Conservation (phyloP, 495 filamentous ascomycete species). For the Neurospora sp. region DNA sequence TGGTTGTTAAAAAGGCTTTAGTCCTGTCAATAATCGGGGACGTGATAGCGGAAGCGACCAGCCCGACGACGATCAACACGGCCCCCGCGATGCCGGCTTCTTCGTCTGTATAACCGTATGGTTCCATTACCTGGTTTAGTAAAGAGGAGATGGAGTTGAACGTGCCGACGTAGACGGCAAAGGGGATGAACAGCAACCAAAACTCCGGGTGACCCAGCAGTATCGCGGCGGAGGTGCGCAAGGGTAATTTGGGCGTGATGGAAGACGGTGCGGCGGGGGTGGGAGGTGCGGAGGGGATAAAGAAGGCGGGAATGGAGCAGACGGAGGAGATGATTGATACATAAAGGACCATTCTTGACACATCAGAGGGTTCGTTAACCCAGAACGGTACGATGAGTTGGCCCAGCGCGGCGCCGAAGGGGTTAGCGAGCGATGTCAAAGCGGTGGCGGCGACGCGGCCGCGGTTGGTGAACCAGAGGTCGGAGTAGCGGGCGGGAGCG, state of each 20-base stretch:
- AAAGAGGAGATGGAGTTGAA: slow-evolving; percentile 89
- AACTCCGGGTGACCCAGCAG: slow-evolving; percentile 49
- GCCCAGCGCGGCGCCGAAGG: slow-evolving; percentile 76
- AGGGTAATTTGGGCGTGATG: slow-evolving; percentile 35
- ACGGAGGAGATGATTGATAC: slow-evolving; percentile 75
- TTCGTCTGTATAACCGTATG: slow-evolving; percentile 68
- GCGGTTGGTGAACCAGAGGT: slow-evolving; percentile 82
- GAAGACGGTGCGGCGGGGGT: slow-evolving; percentile 50
- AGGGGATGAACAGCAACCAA: slow-evolving; percentile 67
- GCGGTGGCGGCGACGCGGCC: slow-evolving; percentile 86
- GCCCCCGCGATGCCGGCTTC: slow-evolving; percentile 85
- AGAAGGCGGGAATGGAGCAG: slow-evolving; percentile 67
- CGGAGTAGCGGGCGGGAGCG: slow-evolving; percentile 82
- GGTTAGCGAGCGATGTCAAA: slow-evolving; percentile 72
- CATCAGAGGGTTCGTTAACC: slow-evolving; percentile 46
- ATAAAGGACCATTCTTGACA: slow-evolving; percentile 78
- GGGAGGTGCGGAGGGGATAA: slow-evolving; percentile 71
- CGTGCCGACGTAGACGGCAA: slow-evolving; percentile 75
- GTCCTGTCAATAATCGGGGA: slow-evolving; percentile 77
- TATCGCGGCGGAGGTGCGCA: slow-evolving; percentile 42
- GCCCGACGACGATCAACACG: slow-evolving; percentile 79
- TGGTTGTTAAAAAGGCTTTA: slow-evolving; percentile 64
- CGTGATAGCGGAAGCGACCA: slow-evolving; percentile 62
- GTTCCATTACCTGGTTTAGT: slow-evolving; percentile 78
- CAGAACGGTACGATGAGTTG: slow-evolving; percentile 77